Base-by-base conservation (phyloP, 139 green algal species). In the Chlamydomonas sphaeroides region DNA sequence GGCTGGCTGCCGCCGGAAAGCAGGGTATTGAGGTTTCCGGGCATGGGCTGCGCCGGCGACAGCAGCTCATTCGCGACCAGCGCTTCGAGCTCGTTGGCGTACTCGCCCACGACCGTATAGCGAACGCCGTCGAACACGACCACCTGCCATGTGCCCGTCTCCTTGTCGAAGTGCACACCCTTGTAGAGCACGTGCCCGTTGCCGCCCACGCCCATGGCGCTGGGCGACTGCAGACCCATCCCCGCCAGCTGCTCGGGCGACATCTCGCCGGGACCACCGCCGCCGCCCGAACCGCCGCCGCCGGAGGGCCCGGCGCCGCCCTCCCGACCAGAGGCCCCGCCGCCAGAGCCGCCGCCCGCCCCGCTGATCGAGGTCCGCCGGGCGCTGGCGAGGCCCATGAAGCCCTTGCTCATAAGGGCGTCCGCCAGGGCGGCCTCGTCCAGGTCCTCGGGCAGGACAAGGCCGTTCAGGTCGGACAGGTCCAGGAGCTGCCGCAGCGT, bases 41-140 rank as follows among this genome's bases (percentile, higher is more conserved):
- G 79, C 79, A 85, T 72, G 21, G 67, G 68, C 56, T 85, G 79
- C 11, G 67, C 83, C 33, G 78, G 85, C 0, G 74, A 85, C 4
- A 89, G 61, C 53, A 89, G 74, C 85, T 89, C 85, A 30, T 85
- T 82, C 28, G 85, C 85, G 30, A 89, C 85, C 48, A 89, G 61
- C 25, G 85, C 85, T 32, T 89, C 85, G 36, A 89, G 65, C 61
- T 89, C 85, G 41, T 82, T 87, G 30, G n/a, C 41, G 74, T 87
- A 89, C 79, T 89, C 85, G 2, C 73, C 74, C 3, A 89, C 61
- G 6, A 86, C 74, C 0, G 80, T 81, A 36, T 70, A 78, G 5
- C 59, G 61, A 4, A 23, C n/a, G 6, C 85, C 80, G 41, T 89
- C 85, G 15, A 68, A 86, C 48, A 89, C 38, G 14, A 87, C 56